Percentiles rank a stretch among this genome's conserved stretches.
Conservation (phyloP, 768 basidiomycete genomes). For the Tubosaeta brunneosetosa region DNA sequence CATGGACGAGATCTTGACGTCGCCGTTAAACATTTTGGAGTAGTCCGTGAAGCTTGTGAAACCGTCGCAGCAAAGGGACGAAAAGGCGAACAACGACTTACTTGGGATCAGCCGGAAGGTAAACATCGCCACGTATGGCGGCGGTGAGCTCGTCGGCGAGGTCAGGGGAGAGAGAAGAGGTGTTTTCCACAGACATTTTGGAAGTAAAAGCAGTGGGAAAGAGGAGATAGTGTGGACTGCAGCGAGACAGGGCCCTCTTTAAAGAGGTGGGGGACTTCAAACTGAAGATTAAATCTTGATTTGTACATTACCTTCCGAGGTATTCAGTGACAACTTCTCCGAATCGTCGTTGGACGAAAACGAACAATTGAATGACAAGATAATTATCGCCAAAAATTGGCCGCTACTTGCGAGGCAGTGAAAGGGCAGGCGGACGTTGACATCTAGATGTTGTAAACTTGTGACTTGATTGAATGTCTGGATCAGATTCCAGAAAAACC, state of each 20-base stretch:
- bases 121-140: conserved; percentile 44
- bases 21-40: conserved; percentile 70
- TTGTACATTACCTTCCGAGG: conserved; percentile 7
- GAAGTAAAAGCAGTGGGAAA: neutral
- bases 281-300: conserved; percentile 10
- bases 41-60: conserved; percentile 24
- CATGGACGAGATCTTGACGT: conserved; percentile 54
- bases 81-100: conserved; percentile 16
- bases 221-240: conserved; percentile 7
- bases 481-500: conserved; percentile 5
- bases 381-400: neutral
- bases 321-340: neutral
- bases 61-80: neutral
- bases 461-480: neutral
- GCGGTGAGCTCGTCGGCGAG: conserved; percentile 44
- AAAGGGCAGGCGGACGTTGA: conserved; percentile 1
- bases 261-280: neutral
- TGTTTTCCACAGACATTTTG: conserved; percentile 15
- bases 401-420: conserved; percentile 10
- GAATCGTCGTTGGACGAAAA: neutral
- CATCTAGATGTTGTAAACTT: conserved; percentile 7
- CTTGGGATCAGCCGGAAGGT: conserved; percentile 41
- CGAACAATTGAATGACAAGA: neutral
- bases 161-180: conserved; percentile 14
- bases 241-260: conserved; percentile 13